phyloP scores from a whole-genome alignment of 176 grass and related monocot species.

The Elaeis guineensis region DNA sequence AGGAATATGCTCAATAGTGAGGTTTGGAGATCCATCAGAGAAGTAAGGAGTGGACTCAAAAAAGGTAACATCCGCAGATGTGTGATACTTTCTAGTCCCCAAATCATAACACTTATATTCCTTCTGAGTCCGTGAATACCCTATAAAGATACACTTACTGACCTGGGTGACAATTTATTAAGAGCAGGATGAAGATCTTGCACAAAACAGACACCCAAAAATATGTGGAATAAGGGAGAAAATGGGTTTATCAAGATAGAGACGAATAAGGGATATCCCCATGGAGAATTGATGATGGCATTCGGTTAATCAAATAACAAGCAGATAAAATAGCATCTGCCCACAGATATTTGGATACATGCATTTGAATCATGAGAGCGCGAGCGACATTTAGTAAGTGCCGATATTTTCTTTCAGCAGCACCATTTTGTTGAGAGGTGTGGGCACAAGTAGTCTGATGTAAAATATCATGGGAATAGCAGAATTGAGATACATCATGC shows the following conservation, averaged over 20 bases:
- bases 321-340: background rate
- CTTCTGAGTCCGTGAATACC: background rate
- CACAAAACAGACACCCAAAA: background rate
- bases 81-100: background rate
- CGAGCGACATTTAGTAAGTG: background rate
- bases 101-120: background rate
- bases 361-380: background rate
- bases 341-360: background rate
- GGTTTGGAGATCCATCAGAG: background rate
- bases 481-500: background rate
- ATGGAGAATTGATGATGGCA: background rate
- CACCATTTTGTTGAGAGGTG: background rate
- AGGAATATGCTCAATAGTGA: background rate
- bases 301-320: background rate
- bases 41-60: background rate
- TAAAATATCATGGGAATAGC: background rate
- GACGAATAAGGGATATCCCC: background rate
- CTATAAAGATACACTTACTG: background rate
- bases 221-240: background rate
- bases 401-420: background rate
- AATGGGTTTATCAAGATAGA: background rate
- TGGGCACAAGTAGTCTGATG: background rate
- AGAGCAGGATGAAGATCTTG: background rate
- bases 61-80: background rate
- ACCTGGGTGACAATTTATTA: background rate